Percentiles rank a stretch among this genome's conserved stretches.
These are phyloP conservation scores for Penicillium crystallinum DNA, from an alignment of 495 filamentous ascomycete genomes.

Conservation along the genomic window DNA sequence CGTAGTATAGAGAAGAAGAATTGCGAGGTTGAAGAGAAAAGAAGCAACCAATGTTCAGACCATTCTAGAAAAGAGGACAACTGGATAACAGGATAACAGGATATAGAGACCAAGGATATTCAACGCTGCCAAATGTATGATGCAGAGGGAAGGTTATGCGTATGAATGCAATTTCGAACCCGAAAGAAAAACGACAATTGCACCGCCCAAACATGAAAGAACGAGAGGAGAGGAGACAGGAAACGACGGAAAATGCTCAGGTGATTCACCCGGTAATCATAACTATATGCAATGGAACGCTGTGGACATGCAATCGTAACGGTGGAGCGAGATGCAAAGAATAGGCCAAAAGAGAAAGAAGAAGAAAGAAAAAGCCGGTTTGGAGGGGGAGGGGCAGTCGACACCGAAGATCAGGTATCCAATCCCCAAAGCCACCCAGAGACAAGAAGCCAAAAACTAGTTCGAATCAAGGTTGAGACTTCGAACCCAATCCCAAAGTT, in stretches of 20 bases:
- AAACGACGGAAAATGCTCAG: neutral
- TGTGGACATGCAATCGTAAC: slow-evolving; percentile 10
- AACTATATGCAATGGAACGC: slow-evolving; percentile 19
- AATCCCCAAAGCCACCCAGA: too few relatives aligned
- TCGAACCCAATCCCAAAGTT: neutral
- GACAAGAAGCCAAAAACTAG: too few relatives aligned
- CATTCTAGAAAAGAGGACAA: too few relatives aligned
- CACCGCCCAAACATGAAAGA: slow-evolving; percentile 2
- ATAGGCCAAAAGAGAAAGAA: neutral
- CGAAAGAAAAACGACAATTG: neutral
- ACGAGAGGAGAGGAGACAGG: neutral
- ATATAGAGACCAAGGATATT: too few relatives aligned
- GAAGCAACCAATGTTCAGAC: too few relatives aligned
- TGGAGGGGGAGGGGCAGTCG: neutral
- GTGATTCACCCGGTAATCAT: neutral
- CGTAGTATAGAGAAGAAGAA: too few relatives aligned
- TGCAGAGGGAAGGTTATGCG: neutral
- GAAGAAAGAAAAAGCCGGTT: neutral
- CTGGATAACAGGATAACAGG: too few relatives aligned
- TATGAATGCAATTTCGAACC: neutral
- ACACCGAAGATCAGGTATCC: too few relatives aligned
- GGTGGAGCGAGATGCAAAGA: neutral
- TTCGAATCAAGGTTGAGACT: neutral
- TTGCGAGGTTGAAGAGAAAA: too few relatives aligned
- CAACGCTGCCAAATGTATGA: neutral